These are phyloP conservation scores for Pseudocohnilembus persalinus DNA, from an alignment of 169 alveolate genomes.

Conservation along the genomic window DNA sequence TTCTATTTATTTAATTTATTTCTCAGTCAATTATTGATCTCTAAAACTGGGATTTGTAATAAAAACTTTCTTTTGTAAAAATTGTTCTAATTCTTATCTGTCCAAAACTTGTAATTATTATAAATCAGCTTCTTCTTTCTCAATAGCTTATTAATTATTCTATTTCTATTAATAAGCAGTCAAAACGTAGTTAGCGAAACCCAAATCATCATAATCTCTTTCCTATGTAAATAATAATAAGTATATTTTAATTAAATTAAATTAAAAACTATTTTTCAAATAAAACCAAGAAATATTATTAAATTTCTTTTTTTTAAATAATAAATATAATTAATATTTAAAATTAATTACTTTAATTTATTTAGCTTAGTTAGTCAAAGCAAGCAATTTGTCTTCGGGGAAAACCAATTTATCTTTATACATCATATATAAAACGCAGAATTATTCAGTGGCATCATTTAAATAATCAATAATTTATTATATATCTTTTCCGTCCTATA, in stretches of 20 bases:
- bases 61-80: no score
- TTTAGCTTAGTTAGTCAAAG: not conserved
- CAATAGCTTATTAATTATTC: not conserved
- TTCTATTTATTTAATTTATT: not conserved
- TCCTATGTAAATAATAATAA: conserved; percentile 10
- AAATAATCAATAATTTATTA: conserved; percentile 12
- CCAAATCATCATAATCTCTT: conserved; percentile 13
- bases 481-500: not conserved
- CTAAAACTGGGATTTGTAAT: not conserved
- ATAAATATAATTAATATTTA: no score
- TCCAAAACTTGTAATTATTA: not conserved
- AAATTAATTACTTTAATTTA: conserved; percentile 1
- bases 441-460: conserved; percentile 1
- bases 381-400: conserved; percentile 20
- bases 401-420: conserved; percentile 20
- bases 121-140: no score
- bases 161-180: conserved; percentile 16
- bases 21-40: not conserved
- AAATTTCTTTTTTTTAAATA: no score
- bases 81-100: not conserved
- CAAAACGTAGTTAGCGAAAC: conserved; percentile 14
- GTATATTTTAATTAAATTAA: not conserved
- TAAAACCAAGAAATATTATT: no score
- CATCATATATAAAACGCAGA: conserved; percentile 1
- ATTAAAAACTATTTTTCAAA: not conserved